A percentile compares a stretch with the other conserved stretches of the same genome.
These are phyloP conservation scores for Tetraselmis striata DNA, from an alignment of 139 green algal genomes.

Conservation along the genomic window DNA sequence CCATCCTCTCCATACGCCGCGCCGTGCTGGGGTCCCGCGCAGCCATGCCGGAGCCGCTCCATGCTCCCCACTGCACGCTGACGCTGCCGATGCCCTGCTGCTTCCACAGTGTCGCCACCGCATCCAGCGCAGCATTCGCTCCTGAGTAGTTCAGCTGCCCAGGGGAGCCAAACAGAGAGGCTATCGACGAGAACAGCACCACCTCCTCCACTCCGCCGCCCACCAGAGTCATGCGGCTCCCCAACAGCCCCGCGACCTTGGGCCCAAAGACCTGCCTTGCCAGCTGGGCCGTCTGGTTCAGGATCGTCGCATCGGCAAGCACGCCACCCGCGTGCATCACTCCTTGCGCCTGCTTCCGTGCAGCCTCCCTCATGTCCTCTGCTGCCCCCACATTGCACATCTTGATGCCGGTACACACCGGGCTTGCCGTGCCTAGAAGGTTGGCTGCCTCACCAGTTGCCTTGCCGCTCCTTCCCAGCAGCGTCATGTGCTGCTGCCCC, in stretches of 20 bases:
- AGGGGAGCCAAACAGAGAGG: slow-evolving; percentile 66
- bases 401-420: background rate
- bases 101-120: slow-evolving; percentile 7
- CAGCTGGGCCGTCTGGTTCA: slow-evolving; percentile 22
- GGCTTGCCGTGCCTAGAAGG: background rate
- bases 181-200: slow-evolving; percentile 75
- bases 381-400: background rate
- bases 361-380: background rate
- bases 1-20: slow-evolving; percentile 1
- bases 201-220: slow-evolving; percentile 3
- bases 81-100: background rate
- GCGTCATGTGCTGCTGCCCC: slow-evolving; percentile 20
- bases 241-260: slow-evolving; percentile 35
- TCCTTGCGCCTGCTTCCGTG: background rate
- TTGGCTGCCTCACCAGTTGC: background rate
- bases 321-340: slow-evolving; percentile 51
- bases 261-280: slow-evolving; percentile 37
- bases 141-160: slow-evolving; percentile 75
- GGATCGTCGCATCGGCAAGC: slow-evolving; percentile 40
- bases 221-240: background rate
- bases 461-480: slow-evolving; percentile 54
- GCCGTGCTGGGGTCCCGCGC: background rate
- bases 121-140: slow-evolving; percentile 68
- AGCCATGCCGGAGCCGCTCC: slow-evolving; percentile 48
- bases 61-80: slow-evolving; percentile 66